Evolutionary conservation across 2,329 filamentous ascomycete species (phyloP), one percentile per base, ranked within the genome.

Genomic region (Colletotrichum endophyticum): DNA sequence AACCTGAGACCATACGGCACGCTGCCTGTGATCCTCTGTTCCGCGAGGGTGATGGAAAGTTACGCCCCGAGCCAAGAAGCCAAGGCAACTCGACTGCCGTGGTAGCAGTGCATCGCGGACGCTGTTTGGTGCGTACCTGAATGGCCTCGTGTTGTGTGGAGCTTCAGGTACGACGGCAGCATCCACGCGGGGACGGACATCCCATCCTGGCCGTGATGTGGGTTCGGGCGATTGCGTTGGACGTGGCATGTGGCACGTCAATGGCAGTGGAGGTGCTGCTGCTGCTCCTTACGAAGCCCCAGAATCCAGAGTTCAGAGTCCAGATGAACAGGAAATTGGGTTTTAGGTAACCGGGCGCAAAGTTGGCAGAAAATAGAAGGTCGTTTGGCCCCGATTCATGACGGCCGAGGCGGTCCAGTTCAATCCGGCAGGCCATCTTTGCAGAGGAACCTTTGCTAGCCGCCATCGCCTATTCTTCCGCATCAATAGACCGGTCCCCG

Each of bases 121-220:
- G 27, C 27, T 27, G 39, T 64, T 70, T 59, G 72, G 72, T n/a
- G 66, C 56, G 73, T 76, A 44, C 73, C 70, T 76, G 73, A 69
- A 64, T 64, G 39, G 22, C 28, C 64, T 73, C 57, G 73, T 69
- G 64, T 69, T 44, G n/a, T 66, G 70, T 73, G 73, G 74, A 73
- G 56, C 73, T 36, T 30, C 22, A 25, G 63, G 57, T 59, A 64
- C 70, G 13, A 73, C 70, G 64, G 70, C 70, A 68, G 59, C 96
- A 82, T 95, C 91, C 67, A 98, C 94, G 76, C 91, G 92, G 56
- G 93, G 91, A 79, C 94, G 91, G 79, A 94, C 92, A 86, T 97
- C 94, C 78, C 92, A 86, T 97, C 94, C 78, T 94, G 91, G 82
- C 93, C 95, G 79, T 91, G 90, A 82, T 96, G 84, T 98, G 94